Evolutionary conservation across 768 basidiomycete species (phyloP), one percentile per base, ranked within the genome.

Genomic region (Pleurotus platypus): DNA sequence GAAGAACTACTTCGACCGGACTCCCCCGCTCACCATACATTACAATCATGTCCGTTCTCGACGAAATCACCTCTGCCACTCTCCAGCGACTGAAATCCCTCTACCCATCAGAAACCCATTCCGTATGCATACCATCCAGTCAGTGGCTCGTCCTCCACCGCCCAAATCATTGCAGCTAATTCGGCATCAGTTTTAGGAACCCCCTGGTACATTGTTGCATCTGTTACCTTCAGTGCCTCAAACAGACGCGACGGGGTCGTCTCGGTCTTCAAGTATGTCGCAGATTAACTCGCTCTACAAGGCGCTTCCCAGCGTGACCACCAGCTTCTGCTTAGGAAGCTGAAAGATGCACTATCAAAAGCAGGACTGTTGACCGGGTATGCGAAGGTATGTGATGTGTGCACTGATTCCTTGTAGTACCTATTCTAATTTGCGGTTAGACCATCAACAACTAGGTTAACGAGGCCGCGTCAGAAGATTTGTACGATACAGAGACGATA

Each of bases 331-430:
- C 79, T 80, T 38, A 75, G 79, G 54, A 84, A 78, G 60, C 66
- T 87, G 15, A 72, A 84, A 26, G 87, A 89, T 58, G 80, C 79
- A 0, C 60, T 88, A 7, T 79, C 89, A 69, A 86, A 86, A 63
- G 76, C 81, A 3, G 86, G 83, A 4, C 62, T 85, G 60, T 73
- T 79, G 18, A 71, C 73, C 54, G 87, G 87, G 5, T 82, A 80
- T 63, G 76, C 85, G 4, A 81, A 78, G 70, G 87, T 86, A 46
- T 18, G 27, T 27, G 4, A 7, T 7, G 7, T 7, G 27, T 7
- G 3, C 27, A 7, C 5, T 7, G 27, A 27, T 13, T 42, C 5
- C 6, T 35, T 37, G 5, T 50, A 30, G 20, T n/a, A 45, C 24
- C 43, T 45, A 40, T 48, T 35, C 22, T 24, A 53, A n/a, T 53